Evolutionary conservation across 106 monocot genomes (phyloP).

Genomic region (Alisma plantagoaquatica): DNA sequence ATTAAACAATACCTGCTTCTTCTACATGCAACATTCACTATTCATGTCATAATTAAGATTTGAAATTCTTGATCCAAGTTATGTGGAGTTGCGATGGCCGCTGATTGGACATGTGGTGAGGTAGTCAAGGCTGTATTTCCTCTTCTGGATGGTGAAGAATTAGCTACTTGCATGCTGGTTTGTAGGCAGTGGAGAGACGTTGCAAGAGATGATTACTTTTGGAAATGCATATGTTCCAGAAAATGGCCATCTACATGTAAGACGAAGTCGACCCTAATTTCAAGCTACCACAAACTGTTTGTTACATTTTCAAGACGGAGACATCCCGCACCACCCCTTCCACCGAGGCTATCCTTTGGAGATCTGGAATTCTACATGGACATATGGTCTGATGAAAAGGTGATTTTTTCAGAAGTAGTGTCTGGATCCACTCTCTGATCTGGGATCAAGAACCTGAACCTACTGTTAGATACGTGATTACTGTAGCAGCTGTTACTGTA

Average conservation of each 20-base stretch:
- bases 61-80: no score
- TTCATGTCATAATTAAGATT: no score
- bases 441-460: slow-evolving; percentile 35
- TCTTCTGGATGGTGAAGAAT: slow-evolving; percentile 53
- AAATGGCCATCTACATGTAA: slow-evolving; percentile 72
- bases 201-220: slow-evolving; percentile 75
- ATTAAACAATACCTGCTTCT: no score
- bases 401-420: slow-evolving; percentile 52
- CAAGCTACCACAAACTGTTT: slow-evolving; percentile 44
- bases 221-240: slow-evolving; percentile 64
- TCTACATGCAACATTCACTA: no score
- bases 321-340: slow-evolving; percentile 23
- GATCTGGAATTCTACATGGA: slow-evolving; percentile 68
- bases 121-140: slow-evolving; percentile 73
- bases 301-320: slow-evolving; percentile 29
- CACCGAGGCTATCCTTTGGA: slow-evolving; percentile 49
- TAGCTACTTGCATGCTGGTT: slow-evolving; percentile 65
- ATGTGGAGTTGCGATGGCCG: no score
- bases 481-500: no score
- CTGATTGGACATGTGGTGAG: slow-evolving; percentile 48
- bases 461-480: no score
- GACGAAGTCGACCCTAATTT: slow-evolving; percentile 11
- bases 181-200: slow-evolving; percentile 66
- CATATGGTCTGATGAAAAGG: slow-evolving; percentile 42
- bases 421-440: slow-evolving; percentile 31